Conservation (phyloP, 345 rosid species). For the Hevea brasiliensis region DNA sequence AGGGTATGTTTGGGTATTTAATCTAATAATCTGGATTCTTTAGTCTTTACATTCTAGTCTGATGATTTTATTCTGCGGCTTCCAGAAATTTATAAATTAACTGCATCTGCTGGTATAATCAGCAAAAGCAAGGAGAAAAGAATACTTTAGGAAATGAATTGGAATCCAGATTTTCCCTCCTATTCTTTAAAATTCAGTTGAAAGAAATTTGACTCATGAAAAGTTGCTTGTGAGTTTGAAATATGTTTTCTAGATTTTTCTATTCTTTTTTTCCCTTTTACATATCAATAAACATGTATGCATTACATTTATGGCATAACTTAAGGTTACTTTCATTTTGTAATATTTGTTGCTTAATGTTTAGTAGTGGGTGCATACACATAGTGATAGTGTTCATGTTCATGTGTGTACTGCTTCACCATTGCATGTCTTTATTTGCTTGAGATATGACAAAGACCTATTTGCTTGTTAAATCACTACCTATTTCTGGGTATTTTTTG, state of each 20-base stretch:
- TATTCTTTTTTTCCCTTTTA: background rate
- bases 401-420: background rate
- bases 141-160: no score
- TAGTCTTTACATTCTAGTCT: background rate
- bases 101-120: background rate
- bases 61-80: background rate
- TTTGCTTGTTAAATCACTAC: background rate
- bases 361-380: background rate
- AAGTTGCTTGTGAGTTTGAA: background rate
- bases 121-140: no score
- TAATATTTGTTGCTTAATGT: background rate
- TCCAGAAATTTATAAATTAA: background rate
- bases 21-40: background rate
- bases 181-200: background rate
- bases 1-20: background rate
- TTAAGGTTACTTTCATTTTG: background rate
- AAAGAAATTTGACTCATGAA: background rate
- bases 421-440: background rate
- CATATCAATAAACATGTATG: background rate
- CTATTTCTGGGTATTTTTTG: background rate
- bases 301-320: background rate
- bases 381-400: background rate
- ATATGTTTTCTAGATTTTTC: background rate
- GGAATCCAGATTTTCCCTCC: no score
- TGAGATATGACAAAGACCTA: background rate